Conservation (phyloP, 2,329 filamentous ascomycete species). For the Delphinella strobiligena region DNA sequence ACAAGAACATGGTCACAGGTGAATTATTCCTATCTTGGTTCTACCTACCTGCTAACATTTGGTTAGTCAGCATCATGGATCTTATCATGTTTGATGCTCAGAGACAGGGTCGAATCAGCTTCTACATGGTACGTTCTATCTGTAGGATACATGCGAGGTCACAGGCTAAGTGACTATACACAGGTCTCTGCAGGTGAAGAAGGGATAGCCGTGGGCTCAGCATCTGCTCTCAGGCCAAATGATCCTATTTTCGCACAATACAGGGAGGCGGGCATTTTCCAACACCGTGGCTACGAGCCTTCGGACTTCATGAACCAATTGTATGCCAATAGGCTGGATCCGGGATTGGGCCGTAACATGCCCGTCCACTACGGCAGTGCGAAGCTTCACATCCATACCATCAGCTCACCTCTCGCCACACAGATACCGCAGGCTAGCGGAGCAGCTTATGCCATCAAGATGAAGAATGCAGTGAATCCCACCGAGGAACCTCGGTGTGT, state of each 20-base stretch:
- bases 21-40: conserved; percentile 12
- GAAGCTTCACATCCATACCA: conserved; percentile 76
- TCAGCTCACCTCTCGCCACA: conserved; percentile 75
- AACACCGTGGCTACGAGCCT: conserved; percentile 75
- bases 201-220: conserved; percentile 81
- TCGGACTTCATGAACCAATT: conserved; percentile 92
- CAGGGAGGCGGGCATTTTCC: conserved; percentile 81
- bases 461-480: conserved; percentile 63
- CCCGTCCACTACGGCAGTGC: conserved; percentile 88
- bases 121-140: conserved; percentile 67
- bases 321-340: conserved; percentile 75
- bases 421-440: conserved; percentile 83
- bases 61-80: conserved; percentile 68
- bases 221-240: conserved; percentile 66
- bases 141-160: conserved; percentile 9
- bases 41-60: background rate
- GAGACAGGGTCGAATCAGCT: conserved; percentile 81
- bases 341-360: conserved; percentile 82
- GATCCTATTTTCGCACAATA: conserved; percentile 95
- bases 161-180: too few relatives aligned
- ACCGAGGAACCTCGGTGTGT: conserved; percentile 56
- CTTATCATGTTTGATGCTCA: conserved; percentile 97
- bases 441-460: conserved; percentile 76
- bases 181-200: conserved; percentile 75
- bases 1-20: conserved; percentile 53